Evolutionary conservation across 257 asterid genomes (phyloP).

Genomic region (Penstemon barbatus): DNA sequence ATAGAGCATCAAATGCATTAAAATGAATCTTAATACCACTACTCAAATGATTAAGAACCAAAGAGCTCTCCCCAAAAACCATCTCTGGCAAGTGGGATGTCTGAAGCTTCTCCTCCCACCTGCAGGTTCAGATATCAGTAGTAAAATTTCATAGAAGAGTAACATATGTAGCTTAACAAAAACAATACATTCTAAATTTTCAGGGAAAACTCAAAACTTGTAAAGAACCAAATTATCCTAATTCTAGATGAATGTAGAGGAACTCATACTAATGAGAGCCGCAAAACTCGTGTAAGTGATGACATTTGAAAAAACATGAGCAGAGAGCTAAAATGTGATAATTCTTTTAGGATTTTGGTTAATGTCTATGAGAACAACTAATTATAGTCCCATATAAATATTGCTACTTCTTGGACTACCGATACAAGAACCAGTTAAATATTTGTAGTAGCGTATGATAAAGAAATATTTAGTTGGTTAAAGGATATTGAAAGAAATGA

Average conservation of each 20-base stretch:
- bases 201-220: slow-evolving; percentile 6
- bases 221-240: slow-evolving; percentile 13
- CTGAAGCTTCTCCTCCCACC: slow-evolving; percentile 94
- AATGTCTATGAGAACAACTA: neutral
- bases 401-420: neutral
- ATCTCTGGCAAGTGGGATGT: slow-evolving; percentile 94
- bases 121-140: slow-evolving; percentile 34
- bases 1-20: slow-evolving; percentile 87
- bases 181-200: neutral
- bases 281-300: slow-evolving; percentile 1
- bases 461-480: neutral
- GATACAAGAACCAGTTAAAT: neutral
- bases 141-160: slow-evolving; percentile 7
- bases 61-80: slow-evolving; percentile 89
- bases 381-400: neutral
- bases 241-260: neutral
- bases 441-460: neutral
- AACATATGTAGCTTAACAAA: slow-evolving; percentile 10
- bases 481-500: neutral
- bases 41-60: slow-evolving; percentile 67
- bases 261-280: neutral
- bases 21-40: slow-evolving; percentile 70
- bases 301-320: neutral
- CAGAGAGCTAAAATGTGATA: neutral
- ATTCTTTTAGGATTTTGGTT: neutral